Conservation (phyloP, 2,329 filamentous ascomycete species). For the Fusarium pininemorale region DNA sequence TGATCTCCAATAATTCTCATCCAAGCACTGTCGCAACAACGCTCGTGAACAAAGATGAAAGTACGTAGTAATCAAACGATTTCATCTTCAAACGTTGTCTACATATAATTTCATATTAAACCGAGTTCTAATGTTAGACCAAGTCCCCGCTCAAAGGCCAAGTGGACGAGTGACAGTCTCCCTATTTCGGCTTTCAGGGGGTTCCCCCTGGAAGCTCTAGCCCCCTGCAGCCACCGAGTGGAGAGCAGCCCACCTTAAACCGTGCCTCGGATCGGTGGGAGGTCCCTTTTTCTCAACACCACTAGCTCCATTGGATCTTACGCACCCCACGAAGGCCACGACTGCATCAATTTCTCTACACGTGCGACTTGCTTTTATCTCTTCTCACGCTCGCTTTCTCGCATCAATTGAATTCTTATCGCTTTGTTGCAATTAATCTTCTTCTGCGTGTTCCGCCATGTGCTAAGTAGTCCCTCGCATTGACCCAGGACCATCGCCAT, state of each 20-base stretch:
- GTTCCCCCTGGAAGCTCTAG: constrained; percentile 13
- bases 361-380: not conserved
- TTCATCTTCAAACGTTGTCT: not conserved
- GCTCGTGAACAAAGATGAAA: not conserved
- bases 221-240: constrained; percentile 23
- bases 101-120: not conserved
- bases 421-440: not conserved
- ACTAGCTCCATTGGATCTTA: constrained; percentile 9
- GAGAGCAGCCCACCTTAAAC: constrained; percentile 16
- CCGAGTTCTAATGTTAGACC: not conserved
- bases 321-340: constrained; percentile 40
- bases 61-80: not conserved
- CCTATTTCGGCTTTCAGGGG: constrained; percentile 38
- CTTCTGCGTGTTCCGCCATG: constrained; percentile 25
- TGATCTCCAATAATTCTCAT: not conserved
- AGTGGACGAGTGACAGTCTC: constrained; percentile 26
- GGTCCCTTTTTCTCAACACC: constrained; percentile 40
- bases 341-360: constrained; percentile 28
- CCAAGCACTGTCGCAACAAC: too few species aligned
- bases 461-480: constrained; percentile 27
- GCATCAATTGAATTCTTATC: not conserved
- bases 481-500: constrained; percentile 34
- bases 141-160: not conserved
- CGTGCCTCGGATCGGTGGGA: constrained; percentile 29
- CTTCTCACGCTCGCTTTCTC: constrained; percentile 8